Evolutionary conservation across 176 grass and related monocot species (phyloP).

Genomic region (Hyparrhenia diplandra): DNA sequence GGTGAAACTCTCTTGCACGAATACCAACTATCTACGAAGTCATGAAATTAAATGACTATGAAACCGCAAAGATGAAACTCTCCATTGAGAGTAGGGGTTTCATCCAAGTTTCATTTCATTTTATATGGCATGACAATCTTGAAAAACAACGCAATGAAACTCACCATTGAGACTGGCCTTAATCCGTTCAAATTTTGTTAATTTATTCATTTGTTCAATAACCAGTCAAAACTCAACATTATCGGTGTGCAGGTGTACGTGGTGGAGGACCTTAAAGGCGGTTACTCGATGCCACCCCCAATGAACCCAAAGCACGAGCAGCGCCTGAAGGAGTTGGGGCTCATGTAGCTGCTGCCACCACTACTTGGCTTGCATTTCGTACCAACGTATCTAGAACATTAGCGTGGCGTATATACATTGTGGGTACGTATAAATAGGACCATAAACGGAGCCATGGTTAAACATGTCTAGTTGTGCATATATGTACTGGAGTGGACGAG

Average conservation of each 20-base stretch:
- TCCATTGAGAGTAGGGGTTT: no score
- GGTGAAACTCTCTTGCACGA: no score
- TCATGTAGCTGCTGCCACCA: conserved; percentile 38
- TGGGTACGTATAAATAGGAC: background rate
- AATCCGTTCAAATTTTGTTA: background rate
- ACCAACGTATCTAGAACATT: conserved; percentile 23
- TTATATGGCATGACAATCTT: no score
- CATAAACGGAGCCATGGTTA: background rate
- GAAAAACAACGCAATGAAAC: no score
- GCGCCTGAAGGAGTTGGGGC: conserved; percentile 53
- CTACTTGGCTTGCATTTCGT: no score
- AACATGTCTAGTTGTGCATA: background rate
- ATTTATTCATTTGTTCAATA: background rate
- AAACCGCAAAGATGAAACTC: no score
- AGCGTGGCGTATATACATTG: background rate
- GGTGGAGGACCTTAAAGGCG: conserved; percentile 57
- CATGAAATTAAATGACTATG: no score
- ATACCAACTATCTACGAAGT: no score
- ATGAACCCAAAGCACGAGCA: conserved; percentile 66
- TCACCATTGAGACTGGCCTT: no score
- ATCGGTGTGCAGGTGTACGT: conserved; percentile 52
- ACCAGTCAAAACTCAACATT: background rate
- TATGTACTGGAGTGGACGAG: background rate
- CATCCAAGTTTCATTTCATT: no score
- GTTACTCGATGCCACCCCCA: conserved; percentile 47